Base-by-base conservation (phyloP, 768 basidiomycete species). In the Botryobasidium botryosum region DNA sequence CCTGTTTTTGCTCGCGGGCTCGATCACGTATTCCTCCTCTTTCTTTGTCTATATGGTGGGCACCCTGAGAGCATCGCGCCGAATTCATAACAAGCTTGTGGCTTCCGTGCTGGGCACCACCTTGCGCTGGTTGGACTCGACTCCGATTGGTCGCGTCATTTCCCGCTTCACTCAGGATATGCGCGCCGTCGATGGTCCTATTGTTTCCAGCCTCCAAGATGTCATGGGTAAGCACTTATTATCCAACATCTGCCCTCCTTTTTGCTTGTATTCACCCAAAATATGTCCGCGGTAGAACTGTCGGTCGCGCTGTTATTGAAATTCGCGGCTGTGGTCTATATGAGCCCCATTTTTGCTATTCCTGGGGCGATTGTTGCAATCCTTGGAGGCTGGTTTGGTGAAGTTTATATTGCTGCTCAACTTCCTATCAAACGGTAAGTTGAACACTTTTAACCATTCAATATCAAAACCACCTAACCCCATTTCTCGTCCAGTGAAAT, bases 71-170 rank as follows among this genome's bases (percentile, higher is more conserved):
- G 77, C 77, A 2, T 75, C 75, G 3, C 62, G 65, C 45, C 56
- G 48, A 5, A 71, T 81, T 10, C 77, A 79, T 52, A 53, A 55
- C 20, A 57, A 64, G 46, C 63, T 81, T 1, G 49, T 79, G 3
- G 57, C 66, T 23, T 67, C 75, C 8, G 55, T 80, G 0, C 56
- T 80, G 12, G 67, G 72, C 4, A 71, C 75, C 3, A 79, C 79
- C 1, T 56, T 79, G 23, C 44, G 53, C 17, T 56, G 51, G 50
- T 43, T 55, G 23, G 55, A 56, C 44, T 41, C 44, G 20, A 54
- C 53, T 5, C 54, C 54, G 2, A 45, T 45, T 13, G 55, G 55
- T 15, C 35, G 55, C 12, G 53, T 56, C 43, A 45, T 54, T 13
- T 48, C 53, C 24, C 51, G 55, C 20, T 54, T 54, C 41, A 54